Percentiles rank a stretch among this genome's conserved stretches.
phyloP scores from a whole-genome alignment of 129 eudicot species.

The Logfia minima region DNA sequence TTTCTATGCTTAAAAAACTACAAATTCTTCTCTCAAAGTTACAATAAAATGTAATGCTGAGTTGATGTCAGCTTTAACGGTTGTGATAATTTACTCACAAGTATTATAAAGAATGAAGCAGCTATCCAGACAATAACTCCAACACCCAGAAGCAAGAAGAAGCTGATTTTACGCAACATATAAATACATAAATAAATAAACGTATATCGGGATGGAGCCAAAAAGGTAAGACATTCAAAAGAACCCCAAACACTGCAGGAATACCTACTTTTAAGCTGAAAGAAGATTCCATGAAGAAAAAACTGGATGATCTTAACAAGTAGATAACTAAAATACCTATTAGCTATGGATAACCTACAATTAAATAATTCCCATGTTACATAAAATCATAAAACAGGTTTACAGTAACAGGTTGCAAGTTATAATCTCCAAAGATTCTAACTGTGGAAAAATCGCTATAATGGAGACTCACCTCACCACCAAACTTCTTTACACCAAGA shows the following conservation, averaged over 20 bases:
- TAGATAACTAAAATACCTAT: not conserved
- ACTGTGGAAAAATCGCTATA: not conserved
- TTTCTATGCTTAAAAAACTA: not conserved
- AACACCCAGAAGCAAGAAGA: not conserved
- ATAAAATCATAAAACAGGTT: not conserved
- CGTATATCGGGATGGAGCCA: not conserved
- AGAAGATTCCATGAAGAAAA: not conserved
- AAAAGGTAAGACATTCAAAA: not conserved
- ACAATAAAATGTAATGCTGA: not conserved
- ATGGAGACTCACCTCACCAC: conserved; percentile 73
- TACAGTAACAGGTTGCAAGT: not conserved
- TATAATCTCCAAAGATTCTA: not conserved
- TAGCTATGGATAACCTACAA: not conserved
- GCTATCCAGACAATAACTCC: not conserved
- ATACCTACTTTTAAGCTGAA: not conserved
- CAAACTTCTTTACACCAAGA: conserved; percentile 95
- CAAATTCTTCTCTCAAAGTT: not conserved
- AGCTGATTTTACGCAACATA: not conserved
- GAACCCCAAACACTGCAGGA: not conserved
- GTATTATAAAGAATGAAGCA: not conserved
- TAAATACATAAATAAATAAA: not conserved
- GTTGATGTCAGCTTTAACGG: not conserved
- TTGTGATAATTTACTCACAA: not conserved
- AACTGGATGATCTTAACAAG: not conserved
- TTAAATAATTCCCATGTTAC: not conserved